Conservation (phyloP, 2,329 filamentous ascomycete genomes). For the Dactylonectria macrodidyma region DNA sequence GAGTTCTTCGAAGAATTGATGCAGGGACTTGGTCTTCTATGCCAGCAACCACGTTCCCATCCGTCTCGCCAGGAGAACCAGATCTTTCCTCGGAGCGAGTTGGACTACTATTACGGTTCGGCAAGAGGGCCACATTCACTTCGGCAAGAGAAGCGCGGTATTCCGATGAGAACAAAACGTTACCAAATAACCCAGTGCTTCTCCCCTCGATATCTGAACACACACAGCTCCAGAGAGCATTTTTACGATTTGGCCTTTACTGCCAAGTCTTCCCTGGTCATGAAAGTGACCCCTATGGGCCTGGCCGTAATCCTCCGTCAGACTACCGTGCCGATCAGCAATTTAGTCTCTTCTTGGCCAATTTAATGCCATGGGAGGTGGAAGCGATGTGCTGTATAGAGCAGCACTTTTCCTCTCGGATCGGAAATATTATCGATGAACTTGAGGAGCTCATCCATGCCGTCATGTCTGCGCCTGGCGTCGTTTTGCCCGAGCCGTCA, state of each 20-base stretch:
- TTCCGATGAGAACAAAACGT: too few relatives aligned
- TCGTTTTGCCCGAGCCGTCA: slow-evolving; percentile 1
- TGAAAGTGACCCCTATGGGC: background rate
- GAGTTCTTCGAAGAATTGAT: too few relatives aligned
- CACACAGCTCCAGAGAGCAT: slow-evolving; percentile 7
- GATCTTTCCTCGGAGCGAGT: too few relatives aligned
- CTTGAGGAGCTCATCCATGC: too few relatives aligned
- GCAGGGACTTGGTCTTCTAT: too few relatives aligned
- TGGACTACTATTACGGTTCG: too few relatives aligned
- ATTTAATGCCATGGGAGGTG: background rate
- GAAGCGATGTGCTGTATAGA: slow-evolving; percentile 6
- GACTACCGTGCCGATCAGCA: slow-evolving; percentile 2
- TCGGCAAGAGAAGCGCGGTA: too few relatives aligned
- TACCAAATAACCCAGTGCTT: too few relatives aligned
- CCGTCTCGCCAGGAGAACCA: too few relatives aligned
- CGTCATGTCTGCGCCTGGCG: slow-evolving; percentile 1
- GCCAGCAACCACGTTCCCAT: too few relatives aligned
- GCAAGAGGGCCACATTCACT: too few relatives aligned
- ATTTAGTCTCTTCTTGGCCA: background rate
- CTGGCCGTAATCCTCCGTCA: background rate
- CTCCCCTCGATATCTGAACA: background rate
- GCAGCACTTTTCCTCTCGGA: background rate
- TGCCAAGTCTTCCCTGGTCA: slow-evolving; percentile 1
- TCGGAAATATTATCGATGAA: too few relatives aligned
- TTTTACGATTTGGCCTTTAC: slow-evolving; percentile 13